Percentiles rank a stretch among this genome's conserved stretches.
Evolutionary conservation across 768 basidiomycete genomes (phyloP).

Genomic region (Termitomyces sp.): DNA sequence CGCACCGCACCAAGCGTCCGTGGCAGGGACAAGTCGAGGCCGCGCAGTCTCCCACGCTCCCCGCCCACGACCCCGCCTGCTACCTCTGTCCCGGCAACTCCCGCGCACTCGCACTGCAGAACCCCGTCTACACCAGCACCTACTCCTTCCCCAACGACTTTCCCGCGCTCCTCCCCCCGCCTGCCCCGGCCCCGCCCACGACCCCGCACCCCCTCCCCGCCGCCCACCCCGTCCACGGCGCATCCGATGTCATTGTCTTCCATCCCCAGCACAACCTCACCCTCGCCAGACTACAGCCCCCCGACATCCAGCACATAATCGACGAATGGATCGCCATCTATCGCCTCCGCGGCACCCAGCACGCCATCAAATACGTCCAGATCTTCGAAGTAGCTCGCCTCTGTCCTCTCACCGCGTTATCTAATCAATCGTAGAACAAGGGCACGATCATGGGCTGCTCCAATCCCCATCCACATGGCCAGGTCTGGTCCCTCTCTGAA

Average conservation of each 20-base stretch:
- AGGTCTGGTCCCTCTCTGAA: slow-evolving; percentile 76
- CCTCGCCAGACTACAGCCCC: slow-evolving; percentile 54
- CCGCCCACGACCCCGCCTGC: slow-evolving; percentile 65
- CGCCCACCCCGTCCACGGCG: slow-evolving; percentile 67
- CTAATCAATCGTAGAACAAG: slow-evolving; percentile 62
- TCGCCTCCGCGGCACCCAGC: slow-evolving; percentile 47
- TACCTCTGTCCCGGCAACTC: slow-evolving; percentile 87
- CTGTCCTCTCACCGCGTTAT: background rate
- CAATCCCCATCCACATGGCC: slow-evolving; percentile 92
- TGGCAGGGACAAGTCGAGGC: slow-evolving; percentile 87
- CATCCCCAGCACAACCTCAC: slow-evolving; percentile 85
- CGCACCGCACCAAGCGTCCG: slow-evolving; percentile 86
- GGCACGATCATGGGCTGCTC: slow-evolving; percentile 94
- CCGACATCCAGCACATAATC: slow-evolving; percentile 62
- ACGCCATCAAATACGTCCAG: slow-evolving; percentile 78
- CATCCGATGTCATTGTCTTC: slow-evolving; percentile 87
- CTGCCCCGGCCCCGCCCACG: slow-evolving; percentile 47
- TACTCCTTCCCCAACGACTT: slow-evolving; percentile 81
- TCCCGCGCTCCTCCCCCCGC: slow-evolving; percentile 67
- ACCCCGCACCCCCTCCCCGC: slow-evolving; percentile 57
- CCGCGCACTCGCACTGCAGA: slow-evolving; percentile 65
- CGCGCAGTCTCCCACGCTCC: slow-evolving; percentile 46
- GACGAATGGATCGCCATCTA: slow-evolving; percentile 72
- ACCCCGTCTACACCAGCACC: slow-evolving; percentile 63
- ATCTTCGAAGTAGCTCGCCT: slow-evolving; percentile 71